phyloP scores from a whole-genome alignment of 2,329 filamentous ascomycete species.

The Eutypella sp. region DNA sequence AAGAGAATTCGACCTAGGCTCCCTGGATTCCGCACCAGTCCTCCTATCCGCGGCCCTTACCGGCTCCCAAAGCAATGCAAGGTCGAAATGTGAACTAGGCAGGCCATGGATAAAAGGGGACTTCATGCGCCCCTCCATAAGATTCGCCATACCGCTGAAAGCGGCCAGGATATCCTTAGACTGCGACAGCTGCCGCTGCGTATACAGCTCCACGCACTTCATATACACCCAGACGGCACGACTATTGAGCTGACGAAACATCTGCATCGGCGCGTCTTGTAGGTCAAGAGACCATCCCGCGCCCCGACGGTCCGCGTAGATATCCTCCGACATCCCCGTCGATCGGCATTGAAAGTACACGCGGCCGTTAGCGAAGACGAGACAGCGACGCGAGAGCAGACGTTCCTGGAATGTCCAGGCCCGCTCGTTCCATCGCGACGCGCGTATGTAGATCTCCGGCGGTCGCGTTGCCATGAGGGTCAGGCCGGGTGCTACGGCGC shows the following conservation, averaged over 20 bases:
- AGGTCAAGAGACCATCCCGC: constrained; percentile 26
- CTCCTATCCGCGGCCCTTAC: background rate
- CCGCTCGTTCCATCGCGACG: constrained; percentile 28
- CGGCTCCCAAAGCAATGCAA: constrained; percentile 29
- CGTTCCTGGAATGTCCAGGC: constrained; percentile 36
- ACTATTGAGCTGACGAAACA: constrained; percentile 19
- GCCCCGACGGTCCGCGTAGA: constrained; percentile 19
- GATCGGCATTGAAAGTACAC: constrained; percentile 28
- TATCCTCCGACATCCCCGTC: constrained; percentile 23
- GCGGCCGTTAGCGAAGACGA: constrained; percentile 29
- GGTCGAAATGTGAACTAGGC: constrained; percentile 29
- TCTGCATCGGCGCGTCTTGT: constrained; percentile 21
- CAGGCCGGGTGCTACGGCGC: constrained; percentile 7
- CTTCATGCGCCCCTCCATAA: constrained; percentile 17
- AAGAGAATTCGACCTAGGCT: background rate
- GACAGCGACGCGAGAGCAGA: constrained; percentile 28
- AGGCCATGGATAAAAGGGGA: constrained; percentile 25
- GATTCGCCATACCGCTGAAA: constrained; percentile 26
- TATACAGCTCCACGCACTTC: constrained; percentile 26
- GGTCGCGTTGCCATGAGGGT: constrained; percentile 17
- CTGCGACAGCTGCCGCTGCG: constrained; percentile 19
- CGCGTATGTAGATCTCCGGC: constrained; percentile 14
- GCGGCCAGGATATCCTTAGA: constrained; percentile 27
- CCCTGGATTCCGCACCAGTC: background rate
- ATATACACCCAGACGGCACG: constrained; percentile 27